Base-by-base conservation (phyloP, 2,329 filamentous ascomycete species). In the Aspergillus sp. region DNA sequence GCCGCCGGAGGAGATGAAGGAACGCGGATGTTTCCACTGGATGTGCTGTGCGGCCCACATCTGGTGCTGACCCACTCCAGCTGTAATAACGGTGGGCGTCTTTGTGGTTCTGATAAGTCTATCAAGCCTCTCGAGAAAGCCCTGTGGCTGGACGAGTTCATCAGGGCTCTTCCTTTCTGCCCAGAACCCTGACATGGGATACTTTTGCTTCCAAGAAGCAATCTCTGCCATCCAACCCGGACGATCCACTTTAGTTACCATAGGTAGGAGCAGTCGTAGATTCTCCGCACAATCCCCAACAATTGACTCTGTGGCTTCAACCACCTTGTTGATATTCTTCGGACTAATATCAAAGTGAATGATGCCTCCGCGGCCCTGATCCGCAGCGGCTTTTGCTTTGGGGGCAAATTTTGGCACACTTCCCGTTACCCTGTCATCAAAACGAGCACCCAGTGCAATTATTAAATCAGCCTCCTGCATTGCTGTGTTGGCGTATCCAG, bases 271-370 rank as follows among this genome's bases (percentile, higher is more conserved):
- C 30, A 84, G 78, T 51, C 82, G 82, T 33, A 98, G 80, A 75
- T 96, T 98, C 17, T 87, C 79, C 3, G 88, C 87, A 33, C 96
- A 91, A 70, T 98, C 93, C 58, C 95, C 95, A 78, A 96, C 93
- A 17, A 98, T 88, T 46, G 95, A 93, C 79, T 97, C 92, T 41
- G 90, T 97, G 7, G 93, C 93, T 78, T 98, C 91, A 13, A 99
- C 89, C 41, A 98, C 93, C 84, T 98, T 99, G 86, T 98, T 98
- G 80, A 98, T 98, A 82, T 99, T 98, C 87, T 99, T 99, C 68
- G 95, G 93, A 89, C 98, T 89, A 69, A 99, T 93, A 74, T 98
- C 93, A 70, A 98, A 98, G 77, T 99, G 93, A 15, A 98, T 85
- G 68, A 99, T 98, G 70, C 95, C 95, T 68, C 95, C 95, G 61